Base-by-base conservation (phyloP, 1,139 yeast species). In the Zygosaccharomyces pseudobailii region DNA sequence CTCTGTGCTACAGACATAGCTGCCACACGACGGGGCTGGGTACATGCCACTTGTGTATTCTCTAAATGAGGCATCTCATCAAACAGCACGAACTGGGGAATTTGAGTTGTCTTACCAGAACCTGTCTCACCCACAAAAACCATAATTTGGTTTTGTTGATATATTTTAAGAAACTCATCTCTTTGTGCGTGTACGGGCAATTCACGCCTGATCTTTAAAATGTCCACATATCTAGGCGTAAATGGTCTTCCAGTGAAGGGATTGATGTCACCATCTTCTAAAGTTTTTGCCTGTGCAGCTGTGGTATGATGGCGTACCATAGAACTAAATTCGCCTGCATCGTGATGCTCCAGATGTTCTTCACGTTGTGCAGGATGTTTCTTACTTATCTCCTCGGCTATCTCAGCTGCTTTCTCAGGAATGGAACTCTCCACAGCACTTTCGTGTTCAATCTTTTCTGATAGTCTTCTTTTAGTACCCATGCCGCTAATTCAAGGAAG, bases 41-140 rank as follows among this genome's bases (percentile, higher is more conserved):
- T 90, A 80, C 97, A 90, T 0, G 96, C 97, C 43, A 90, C 87
- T 65, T 84, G 88, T 32, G 80, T 80, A 3, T 94, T 92, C 42
- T 73, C 71, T 49, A 86, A 70, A 54, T 87, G 95, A 27, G 95
- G 95, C 69, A 94, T 80, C 58, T 89, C 97, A 65, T 92, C 97
- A 57, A 83, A 89, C 40, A 90, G 74, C 27, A 92, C 97, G 71
- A 89, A 90, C 68, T 90, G 97, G 3, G 97, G 97, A 52, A 90
- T 89, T 69, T 90, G 97, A 0, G 97, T 90, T 23, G 97, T 90
- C 66, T 90, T 90, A 76, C 97, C 97, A 13, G 96, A 87, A 69
- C 97, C 97, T 1, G 98, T 92, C 68, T 92, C 98, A 72, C 98
- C 98, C 38, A 92, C 97, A 69, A 92, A 89, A 41, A 92, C 97